A percentile compares a stretch with the other conserved stretches of the same genome.
Evolutionary conservation across 371 early-diverging fungal species (phyloP).

Genomic region (Mortierella polycephala): DNA sequence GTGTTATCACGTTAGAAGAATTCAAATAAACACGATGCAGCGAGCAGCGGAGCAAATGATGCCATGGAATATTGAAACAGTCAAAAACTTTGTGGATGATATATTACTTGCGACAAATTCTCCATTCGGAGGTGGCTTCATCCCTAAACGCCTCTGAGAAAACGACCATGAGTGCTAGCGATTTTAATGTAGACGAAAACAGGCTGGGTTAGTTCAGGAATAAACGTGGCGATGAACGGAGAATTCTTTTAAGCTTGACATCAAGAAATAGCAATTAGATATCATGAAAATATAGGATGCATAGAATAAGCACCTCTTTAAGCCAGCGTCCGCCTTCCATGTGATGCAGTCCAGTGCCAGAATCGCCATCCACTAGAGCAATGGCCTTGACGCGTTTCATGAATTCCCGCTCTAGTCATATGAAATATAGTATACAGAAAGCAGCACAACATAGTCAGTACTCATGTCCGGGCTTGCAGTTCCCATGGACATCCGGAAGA

Average conservation of each 20-base stretch:
- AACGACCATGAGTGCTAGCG: constrained; percentile 14
- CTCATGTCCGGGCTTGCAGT: too few species aligned
- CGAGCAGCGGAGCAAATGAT: not conserved
- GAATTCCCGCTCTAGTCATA: constrained; percentile 18
- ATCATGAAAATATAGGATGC: too few species aligned
- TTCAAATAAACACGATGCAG: not conserved
- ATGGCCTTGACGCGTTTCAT: constrained; percentile 23
- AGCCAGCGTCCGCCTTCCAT: constrained; percentile 13
- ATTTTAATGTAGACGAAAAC: too few species aligned
- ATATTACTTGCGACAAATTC: constrained; percentile 6
- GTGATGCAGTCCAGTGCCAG: not conserved
- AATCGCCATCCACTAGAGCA: constrained; percentile 22
- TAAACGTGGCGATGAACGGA: too few species aligned
- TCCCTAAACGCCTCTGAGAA: not conserved
- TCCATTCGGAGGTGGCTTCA: not conserved
- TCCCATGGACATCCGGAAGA: too few species aligned
- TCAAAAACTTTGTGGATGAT: too few species aligned
- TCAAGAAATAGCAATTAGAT: too few species aligned
- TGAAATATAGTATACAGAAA: not conserved
- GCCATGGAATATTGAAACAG: not conserved
- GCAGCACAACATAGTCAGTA: not conserved
- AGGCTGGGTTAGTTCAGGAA: too few species aligned
- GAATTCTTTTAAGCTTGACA: too few species aligned
- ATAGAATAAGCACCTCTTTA: constrained; percentile 5
- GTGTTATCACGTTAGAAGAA: not conserved